A percentile compares a stretch with the other conserved stretches of the same genome.
phyloP scores from a whole-genome alignment of 495 filamentous ascomycete genomes.

The Gamarada debralockiae region DNA sequence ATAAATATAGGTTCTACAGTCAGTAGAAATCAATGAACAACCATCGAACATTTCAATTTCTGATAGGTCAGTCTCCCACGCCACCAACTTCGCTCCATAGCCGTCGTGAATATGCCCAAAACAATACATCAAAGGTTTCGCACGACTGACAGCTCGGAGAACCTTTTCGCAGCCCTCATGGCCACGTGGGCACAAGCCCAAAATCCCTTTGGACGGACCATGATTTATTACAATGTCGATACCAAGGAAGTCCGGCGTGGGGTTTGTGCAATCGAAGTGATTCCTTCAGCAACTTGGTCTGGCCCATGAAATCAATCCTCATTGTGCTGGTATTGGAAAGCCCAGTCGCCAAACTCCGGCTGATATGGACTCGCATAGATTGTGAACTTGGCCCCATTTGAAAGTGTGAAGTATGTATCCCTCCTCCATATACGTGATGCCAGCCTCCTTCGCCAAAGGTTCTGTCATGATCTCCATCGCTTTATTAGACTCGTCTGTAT shows the following conservation, averaged over 20 bases:
- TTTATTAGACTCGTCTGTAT: constrained; percentile 23
- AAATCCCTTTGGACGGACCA: constrained; percentile 58
- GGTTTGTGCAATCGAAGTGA: constrained; percentile 28
- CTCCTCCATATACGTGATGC: constrained; percentile 66
- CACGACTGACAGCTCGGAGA: constrained; percentile 49
- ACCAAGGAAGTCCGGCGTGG: constrained; percentile 41
- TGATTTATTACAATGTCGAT: constrained; percentile 72
- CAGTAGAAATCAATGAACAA: too few relatives aligned
- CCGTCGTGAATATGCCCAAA: constrained; percentile 76
- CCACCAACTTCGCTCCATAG: constrained; percentile 59
- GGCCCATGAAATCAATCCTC: constrained; percentile 35
- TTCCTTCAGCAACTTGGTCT: constrained; percentile 21
- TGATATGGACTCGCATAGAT: constrained; percentile 70
- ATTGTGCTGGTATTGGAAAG: constrained; percentile 55
- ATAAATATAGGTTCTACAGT: too few relatives aligned
- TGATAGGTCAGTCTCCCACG: constrained; percentile 44
- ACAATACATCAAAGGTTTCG: constrained; percentile 57
- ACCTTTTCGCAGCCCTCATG: constrained; percentile 54
- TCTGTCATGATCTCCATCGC: constrained; percentile 36
- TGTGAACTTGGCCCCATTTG: constrained; percentile 54
- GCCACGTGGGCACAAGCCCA: constrained; percentile 42
- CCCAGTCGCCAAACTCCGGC: constrained; percentile 55
- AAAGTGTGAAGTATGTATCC: constrained; percentile 50
- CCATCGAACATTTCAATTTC: too few relatives aligned
- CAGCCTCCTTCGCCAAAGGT: constrained; percentile 39